Percentiles rank a stretch among this genome's conserved stretches.
Evolutionary conservation across 371 early-diverging fungal species (phyloP).

Genomic region (Lichtheimia corymbifera): DNA sequence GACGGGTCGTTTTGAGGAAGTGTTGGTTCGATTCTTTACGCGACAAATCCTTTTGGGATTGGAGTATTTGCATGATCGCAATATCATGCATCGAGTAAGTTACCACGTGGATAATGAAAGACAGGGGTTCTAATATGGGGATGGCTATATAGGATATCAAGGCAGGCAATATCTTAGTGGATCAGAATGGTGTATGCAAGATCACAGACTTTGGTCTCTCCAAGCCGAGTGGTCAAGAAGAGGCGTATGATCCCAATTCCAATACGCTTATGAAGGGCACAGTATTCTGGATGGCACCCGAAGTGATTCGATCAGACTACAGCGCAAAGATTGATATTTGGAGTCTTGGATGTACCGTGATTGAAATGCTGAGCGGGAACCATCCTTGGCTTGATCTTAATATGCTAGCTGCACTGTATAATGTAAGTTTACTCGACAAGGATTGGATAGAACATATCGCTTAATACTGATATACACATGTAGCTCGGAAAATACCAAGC

Average conservation of each 20-base stretch:
- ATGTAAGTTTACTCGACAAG: constrained; percentile 27
- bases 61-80: constrained; percentile 90
- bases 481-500: constrained; percentile 77
- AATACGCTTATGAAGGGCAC: constrained; percentile 44
- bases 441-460: background rate
- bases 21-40: constrained; percentile 80
- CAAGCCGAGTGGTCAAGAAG: constrained; percentile 69
- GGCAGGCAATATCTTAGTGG: constrained; percentile 91
- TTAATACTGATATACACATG: constrained; percentile 1
- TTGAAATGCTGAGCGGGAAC: constrained; percentile 92
- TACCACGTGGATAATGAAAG: background rate
- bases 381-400: constrained; percentile 90
- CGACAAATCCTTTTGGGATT: constrained; percentile 92
- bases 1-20: constrained; percentile 84
- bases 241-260: constrained; percentile 48
- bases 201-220: constrained; percentile 99
- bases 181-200: constrained; percentile 87
- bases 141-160: constrained; percentile 75
- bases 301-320: constrained; percentile 70
- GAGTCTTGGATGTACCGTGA: constrained; percentile 87
- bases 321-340: constrained; percentile 81
- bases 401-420: constrained; percentile 87
- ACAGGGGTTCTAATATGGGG: background rate
- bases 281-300: constrained; percentile 86
- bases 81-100: constrained; percentile 89